Evolutionary conservation across 805 yeast genomes (phyloP), one percentile per base, ranked within the genome.

Genomic region (Nakazawaea populi): DNA sequence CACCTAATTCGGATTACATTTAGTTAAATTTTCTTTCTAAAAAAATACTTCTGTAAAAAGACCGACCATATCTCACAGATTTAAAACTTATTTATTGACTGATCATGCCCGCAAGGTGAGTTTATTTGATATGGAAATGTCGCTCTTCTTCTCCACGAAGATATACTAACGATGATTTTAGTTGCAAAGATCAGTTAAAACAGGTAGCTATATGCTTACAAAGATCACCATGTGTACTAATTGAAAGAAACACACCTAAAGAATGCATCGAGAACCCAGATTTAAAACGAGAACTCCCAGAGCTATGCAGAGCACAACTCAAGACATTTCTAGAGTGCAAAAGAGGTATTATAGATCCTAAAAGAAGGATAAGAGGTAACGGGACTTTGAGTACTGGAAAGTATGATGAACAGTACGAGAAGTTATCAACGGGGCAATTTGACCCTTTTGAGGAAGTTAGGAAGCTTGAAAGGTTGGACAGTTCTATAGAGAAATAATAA

Each of bases 131-230:
- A 18, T 18, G 24, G 24, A 3, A 18, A 18, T 18, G 24, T 18
- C 24, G 3, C 24, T 18, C 24, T 18, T 18, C 24, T 18, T 18
- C 24, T 18, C 24, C 24, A 2, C 24, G 24, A 34, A 34, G 36
- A 12, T 10, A 12, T 34, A 34, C 51, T 42, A 52, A 46, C 44
- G 35, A 9, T 35, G 29, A 7, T 12, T 28, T 10, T 53, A 90
- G 96, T 75, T 92, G 99, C 67, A 85, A 87, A 62, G 99, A 92
- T 67, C 95, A 92, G 64, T 81, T 91, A 61, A 89, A 81, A 59
- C 96, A 96, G n/a, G 88, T 94, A 52, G 98, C 98, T 8, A 83
- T 92, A 24, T 92, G 99, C 65, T 76, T 92, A 46, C 99, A 92
- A 66, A 79, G 97, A 62, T 90, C 97, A 5, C 98, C 98, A 12